Base-by-base conservation (phyloP, 2,329 filamentous ascomycete species). In the Daldinia sp. region DNA sequence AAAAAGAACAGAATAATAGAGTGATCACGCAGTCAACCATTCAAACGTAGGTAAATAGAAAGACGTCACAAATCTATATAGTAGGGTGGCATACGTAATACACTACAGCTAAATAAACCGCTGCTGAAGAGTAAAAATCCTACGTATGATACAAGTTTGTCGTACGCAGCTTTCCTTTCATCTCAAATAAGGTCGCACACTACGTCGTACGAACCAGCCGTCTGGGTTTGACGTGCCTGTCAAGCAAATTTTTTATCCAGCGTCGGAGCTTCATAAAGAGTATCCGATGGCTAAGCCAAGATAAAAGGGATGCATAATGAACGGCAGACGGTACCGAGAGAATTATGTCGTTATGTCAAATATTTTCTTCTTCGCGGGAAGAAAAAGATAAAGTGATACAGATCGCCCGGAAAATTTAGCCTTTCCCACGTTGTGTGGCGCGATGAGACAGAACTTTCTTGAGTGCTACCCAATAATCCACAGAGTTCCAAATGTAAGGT, bases 331-430 rank as follows among this genome's bases (percentile, higher is more conserved):
- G 4, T 54, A 23, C 18, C 18, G 3, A 23, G n/a, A 13, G 18
- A 13, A n/a, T 23, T 15, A 35, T 37, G 28, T 35, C n/a, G n/a
- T n/a, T n/a, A 20, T 37, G 50, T 26, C 20, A 54, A 37, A 37
- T 30, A 61, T 57, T 15, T n/a, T 35, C 41, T 12, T 46, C 57
- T 57, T 26, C 18, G 37, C 13, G 33, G 41, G 15, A 53, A 3
- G 30, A 23, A 37, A 42, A 56, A 33, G 42, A 54, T n/a, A 65
- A 60, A 30, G 54, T 68, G 48, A 51, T 57, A 63, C 61, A 63
- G 51, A 64, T 68, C 39, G 41, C 58, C 61, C 68, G 68, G 68
- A 56, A 46, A 65, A 55, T 70, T 68, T 55, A 63, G 53, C 54
- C 30, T 33, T 63, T 60, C 48, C 58, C 53, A 41, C 51, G 42